Base-by-base conservation (phyloP, 768 basidiomycete species). In the Mycena haematopus region DNA sequence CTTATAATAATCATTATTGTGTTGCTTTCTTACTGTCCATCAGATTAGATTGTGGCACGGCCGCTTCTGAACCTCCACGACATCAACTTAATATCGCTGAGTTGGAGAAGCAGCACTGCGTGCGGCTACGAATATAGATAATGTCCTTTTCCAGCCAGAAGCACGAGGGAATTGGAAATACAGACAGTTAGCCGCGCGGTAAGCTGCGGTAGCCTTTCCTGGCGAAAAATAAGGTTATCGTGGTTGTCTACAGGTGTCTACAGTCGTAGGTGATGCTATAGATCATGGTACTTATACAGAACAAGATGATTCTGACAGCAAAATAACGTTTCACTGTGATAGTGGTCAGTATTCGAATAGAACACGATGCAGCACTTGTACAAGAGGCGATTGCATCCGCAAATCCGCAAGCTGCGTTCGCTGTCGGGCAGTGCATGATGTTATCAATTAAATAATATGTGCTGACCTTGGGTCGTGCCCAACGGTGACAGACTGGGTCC, bases 1-100 rank as follows among this genome's bases (percentile, higher is more conserved):
- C 63, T 65, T 65, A 60, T 65, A 65, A 56, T 65, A 57, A 57
- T 60, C 58, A 60, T 58, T 60, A 65, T 60, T 57, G 15, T 38
- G 44, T 27, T 15, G 17, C 25, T 60, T 46, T 31, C 22, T 25
- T 10, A 29, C 35, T 63, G 56, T 58, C 62, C 51, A 35, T 42
- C 53, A 63, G 63, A 64, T 64, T 54, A 59, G 63, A 58, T 56
- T 40, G 51, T 46, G 55, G 60, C 50, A 38, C 42, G 15, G 62
- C 22, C 1, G 27, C 21, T 21, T 36, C 33, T n/a, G n/a, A n/a
- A n/a, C 49, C 24, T 13, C 11, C 10, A 14, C 10, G 8, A 2
- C 58, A 58, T 64, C 45, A 56, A 47, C 56, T 60, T 40, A 61
- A 45, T 52, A 46, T 44, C 31, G 50, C 53, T 10, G 46, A 44